Evolutionary conservation across 208 protist species (phyloP).

Genomic region (Entamoeba moshkovskii): DNA sequence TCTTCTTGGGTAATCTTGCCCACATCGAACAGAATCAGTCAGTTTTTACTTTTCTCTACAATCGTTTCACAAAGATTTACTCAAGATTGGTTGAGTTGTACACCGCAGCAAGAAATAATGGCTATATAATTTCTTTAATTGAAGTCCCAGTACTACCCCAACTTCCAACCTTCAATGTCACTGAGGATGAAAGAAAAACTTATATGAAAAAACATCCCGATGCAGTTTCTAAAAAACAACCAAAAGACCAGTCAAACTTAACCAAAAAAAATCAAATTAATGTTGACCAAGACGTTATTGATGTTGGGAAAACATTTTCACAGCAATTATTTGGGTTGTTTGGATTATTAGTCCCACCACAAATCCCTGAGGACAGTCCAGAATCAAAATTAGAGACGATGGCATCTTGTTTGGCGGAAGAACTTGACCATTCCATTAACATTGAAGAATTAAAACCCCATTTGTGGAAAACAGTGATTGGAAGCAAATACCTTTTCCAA

Average conservation of each 20-base stretch:
- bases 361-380: not conserved
- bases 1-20: not conserved
- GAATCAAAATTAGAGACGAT: not conserved
- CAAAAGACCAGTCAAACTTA: no score
- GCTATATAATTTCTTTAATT: not conserved
- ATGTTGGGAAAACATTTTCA: no score
- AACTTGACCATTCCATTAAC: not conserved
- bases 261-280: no score
- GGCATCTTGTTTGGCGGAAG: not conserved
- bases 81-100: not conserved
- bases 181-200: not conserved
- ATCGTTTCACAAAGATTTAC: not conserved
- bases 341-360: no score
- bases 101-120: not conserved
- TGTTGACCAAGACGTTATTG: no score
- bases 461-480: not conserved
- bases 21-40: not conserved
- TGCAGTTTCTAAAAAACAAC: not conserved
- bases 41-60: not conserved
- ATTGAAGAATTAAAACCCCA: not conserved
- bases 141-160: not conserved
- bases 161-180: not conserved
- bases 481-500: not conserved
- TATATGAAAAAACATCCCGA: not conserved
- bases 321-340: no score